Conservation (phyloP, 306 rosid genomes). For the Clitoria ternatea region DNA sequence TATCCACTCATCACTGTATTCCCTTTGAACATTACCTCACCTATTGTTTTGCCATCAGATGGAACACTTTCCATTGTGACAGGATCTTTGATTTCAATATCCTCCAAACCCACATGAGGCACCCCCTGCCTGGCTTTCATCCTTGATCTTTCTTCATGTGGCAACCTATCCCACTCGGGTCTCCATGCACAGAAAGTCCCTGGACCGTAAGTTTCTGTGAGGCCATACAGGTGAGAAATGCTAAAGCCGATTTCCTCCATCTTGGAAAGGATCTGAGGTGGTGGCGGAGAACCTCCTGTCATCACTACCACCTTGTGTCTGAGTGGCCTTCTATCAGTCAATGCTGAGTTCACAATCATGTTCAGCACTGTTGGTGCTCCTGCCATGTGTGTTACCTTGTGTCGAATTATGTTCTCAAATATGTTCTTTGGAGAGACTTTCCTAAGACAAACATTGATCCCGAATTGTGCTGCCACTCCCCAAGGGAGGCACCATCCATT, state of each 20-base stretch:
- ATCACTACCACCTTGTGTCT: conserved; percentile 53
- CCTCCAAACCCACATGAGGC: conserved; percentile 55
- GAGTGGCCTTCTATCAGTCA: conserved; percentile 40
- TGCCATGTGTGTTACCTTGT: conserved; percentile 77
- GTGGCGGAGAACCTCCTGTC: conserved; percentile 83
- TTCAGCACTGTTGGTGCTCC: conserved; percentile 83
- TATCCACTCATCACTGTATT: conserved; percentile 94
- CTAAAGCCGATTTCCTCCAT: conserved; percentile 80
- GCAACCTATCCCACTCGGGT: conserved; percentile 66
- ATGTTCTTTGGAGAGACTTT: conserved; percentile 58
- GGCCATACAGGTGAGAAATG: conserved; percentile 71
- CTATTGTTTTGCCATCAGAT: conserved; percentile 64
- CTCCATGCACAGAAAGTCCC: conserved; percentile 70
- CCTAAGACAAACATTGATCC: conserved; percentile 61
- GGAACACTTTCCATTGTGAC: conserved; percentile 63
- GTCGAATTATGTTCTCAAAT: conserved; percentile 45
- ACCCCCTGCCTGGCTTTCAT: conserved; percentile 74
- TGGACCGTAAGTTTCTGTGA: conserved; percentile 78
- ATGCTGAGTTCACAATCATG: conserved; percentile 66
- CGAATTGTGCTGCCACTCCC: conserved; percentile 85
- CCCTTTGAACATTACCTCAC: conserved; percentile 81
- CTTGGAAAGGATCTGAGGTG: conserved; percentile 57
- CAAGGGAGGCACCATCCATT: conserved; percentile 90
- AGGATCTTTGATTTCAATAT: conserved; percentile 62
- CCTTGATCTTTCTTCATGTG: conserved; percentile 38